phyloP scores from a whole-genome alignment of 768 basidiomycete genomes.

The Trametes sanguinea region DNA sequence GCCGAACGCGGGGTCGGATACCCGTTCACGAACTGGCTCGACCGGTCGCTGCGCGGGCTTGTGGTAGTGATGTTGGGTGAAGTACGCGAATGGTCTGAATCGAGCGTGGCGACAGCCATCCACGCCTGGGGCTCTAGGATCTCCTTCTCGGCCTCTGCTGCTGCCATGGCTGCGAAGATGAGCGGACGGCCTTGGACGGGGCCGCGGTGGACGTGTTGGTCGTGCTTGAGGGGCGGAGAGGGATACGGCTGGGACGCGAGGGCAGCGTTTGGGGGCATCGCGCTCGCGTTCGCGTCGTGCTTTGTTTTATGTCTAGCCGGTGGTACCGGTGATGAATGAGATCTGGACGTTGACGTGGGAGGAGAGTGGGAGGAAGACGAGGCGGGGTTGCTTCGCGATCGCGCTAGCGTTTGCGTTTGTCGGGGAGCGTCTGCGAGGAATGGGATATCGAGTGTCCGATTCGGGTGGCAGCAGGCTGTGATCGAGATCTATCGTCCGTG shows the following conservation, averaged over 20 bases:
- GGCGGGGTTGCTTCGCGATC: background rate
- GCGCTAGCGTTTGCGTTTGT: background rate
- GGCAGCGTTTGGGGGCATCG: background rate
- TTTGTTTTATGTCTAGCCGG: background rate
- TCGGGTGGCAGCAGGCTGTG: constrained; percentile 19
- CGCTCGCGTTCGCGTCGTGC: background rate
- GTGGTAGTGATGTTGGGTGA: background rate
- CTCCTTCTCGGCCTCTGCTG: constrained; percentile 20
- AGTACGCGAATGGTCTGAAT: background rate
- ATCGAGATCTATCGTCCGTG: constrained; percentile 16
- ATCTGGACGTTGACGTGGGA: background rate
- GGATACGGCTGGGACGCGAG: background rate
- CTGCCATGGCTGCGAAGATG: constrained; percentile 59
- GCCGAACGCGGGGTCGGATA: constrained; percentile 27
- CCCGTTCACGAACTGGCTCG: constrained; percentile 23
- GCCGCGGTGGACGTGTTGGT: constrained; percentile 2
- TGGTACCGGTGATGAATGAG: background rate
- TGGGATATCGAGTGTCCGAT: constrained; percentile 21
- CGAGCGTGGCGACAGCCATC: constrained; percentile 21
- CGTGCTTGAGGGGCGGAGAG: background rate
- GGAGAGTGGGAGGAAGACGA: background rate
- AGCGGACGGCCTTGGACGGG: constrained; percentile 51
- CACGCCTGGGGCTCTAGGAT: constrained; percentile 18
- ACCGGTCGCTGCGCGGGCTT: constrained; percentile 13
- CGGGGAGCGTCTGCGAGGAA: constrained; percentile 19